These are phyloP conservation scores for Heliocybe sulcata DNA, from an alignment of 1,284 basidiomycete genomes.

Conservation along the genomic window DNA sequence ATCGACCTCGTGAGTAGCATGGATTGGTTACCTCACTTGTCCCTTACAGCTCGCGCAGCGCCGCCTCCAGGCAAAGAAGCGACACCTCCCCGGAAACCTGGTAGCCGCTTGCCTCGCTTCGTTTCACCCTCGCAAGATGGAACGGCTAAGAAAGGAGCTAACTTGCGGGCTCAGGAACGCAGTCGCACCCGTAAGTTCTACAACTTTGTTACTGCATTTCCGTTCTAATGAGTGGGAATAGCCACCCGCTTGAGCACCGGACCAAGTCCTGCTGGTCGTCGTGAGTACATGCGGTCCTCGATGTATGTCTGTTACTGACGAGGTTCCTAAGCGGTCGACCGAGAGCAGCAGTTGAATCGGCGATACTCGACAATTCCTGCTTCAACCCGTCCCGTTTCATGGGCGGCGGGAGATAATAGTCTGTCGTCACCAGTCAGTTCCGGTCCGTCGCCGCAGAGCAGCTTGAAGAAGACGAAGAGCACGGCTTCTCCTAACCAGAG, in stretches of 20 bases:
- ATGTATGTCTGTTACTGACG: neutral
- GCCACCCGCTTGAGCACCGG: too few relatives aligned
- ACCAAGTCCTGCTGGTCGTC: too few relatives aligned
- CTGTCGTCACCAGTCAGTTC: slow-evolving; percentile 13
- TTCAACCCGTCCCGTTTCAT: slow-evolving; percentile 21
- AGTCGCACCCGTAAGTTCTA: neutral
- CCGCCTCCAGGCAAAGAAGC: neutral
- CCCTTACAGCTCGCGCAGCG: neutral
- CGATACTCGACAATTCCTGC: slow-evolving; percentile 12
- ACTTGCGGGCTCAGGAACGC: neutral
- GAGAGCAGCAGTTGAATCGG: slow-evolving; percentile 30
- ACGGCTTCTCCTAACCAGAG: neutral
- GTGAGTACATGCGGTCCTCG: neutral
- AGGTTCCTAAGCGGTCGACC: slow-evolving; percentile 13
- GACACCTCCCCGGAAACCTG: neutral
- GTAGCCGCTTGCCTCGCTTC: neutral
- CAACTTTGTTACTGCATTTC: neutral
- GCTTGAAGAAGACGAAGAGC: neutral
- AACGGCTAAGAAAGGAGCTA: neutral
- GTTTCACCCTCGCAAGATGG: neutral
- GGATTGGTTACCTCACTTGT: neutral
- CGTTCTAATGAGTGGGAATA: too few relatives aligned
- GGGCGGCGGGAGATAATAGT: slow-evolving; percentile 14
- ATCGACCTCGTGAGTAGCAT: neutral
- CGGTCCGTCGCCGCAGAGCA: neutral